Percentiles rank a stretch among this genome's conserved stretches.
Conservation (phyloP, 1,284 basidiomycete species). For the Microbotryomycetes sp. region DNA sequence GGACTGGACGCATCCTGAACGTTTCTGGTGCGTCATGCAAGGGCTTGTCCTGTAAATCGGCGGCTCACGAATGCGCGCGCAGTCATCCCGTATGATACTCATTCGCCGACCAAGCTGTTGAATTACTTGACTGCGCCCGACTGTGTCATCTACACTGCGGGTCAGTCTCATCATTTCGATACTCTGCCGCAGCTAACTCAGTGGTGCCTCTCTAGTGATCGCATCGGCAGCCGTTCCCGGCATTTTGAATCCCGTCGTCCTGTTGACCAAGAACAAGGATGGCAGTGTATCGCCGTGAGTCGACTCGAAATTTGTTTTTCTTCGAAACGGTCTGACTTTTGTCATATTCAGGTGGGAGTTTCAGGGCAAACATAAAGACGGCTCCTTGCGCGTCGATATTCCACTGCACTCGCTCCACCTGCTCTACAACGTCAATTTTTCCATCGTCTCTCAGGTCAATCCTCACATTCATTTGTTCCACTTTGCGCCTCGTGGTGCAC, state of each 20-base stretch:
- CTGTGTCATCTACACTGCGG: constrained; percentile 49
- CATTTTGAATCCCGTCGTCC: constrained; percentile 56
- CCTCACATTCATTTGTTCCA: constrained; percentile 98
- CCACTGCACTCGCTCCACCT: constrained; percentile 54
- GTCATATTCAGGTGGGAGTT: constrained; percentile 32
- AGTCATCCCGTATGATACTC: constrained; percentile 36
- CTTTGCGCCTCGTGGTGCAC: constrained; percentile 87
- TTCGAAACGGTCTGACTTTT: not conserved
- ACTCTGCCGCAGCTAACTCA: constrained; percentile 38
- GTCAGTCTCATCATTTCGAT: constrained; percentile 10
- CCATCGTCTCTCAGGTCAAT: constrained; percentile 92
- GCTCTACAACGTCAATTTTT: constrained; percentile 69
- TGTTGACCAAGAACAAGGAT: constrained; percentile 70
- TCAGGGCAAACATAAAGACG: constrained; percentile 51
- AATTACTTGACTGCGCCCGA: constrained; percentile 96
- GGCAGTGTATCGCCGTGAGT: constrained; percentile 85
- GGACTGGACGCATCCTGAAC: constrained; percentile 84
- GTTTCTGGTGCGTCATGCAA: constrained; percentile 82
- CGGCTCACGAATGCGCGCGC: too few species aligned
- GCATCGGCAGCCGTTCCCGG: constrained; percentile 80
- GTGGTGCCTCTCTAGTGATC: constrained; percentile 49
- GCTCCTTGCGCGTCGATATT: constrained; percentile 85
- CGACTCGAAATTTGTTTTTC: constrained; percentile 37
- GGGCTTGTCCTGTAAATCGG: not conserved
- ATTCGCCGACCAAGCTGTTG: constrained; percentile 76